A percentile compares a stretch with the other conserved stretches of the same genome.
These are phyloP conservation scores for Quercus phellos DNA, from an alignment of 331 rosid species.

Conservation along the genomic window DNA sequence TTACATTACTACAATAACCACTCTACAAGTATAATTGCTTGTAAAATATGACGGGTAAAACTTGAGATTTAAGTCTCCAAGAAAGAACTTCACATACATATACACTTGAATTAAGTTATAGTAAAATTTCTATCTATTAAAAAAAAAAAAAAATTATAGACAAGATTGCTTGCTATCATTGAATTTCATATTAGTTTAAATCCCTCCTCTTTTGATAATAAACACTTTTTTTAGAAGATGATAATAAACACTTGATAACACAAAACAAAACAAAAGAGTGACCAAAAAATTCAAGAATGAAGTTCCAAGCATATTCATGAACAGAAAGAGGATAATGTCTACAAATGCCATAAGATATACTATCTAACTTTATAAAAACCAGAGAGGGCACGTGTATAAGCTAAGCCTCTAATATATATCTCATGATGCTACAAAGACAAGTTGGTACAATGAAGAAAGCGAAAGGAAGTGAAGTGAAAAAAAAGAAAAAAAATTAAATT, in stretches of 20 bases:
- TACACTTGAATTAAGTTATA: fast-evolving
- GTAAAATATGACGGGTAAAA: fast-evolving
- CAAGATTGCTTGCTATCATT: neutral
- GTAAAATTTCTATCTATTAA: too few relatives aligned
- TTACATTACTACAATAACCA: too few relatives aligned
- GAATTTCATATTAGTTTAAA: neutral
- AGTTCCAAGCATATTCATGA: neutral
- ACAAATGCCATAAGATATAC: neutral
- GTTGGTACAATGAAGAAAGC: neutral
- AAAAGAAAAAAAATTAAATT: neutral
- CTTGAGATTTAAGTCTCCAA: fast-evolving
- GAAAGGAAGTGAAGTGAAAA: too few relatives aligned
- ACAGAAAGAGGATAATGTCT: neutral
- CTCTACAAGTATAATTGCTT: too few relatives aligned
- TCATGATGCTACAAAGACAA: constrained; percentile 25
- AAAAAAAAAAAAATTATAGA: neutral
- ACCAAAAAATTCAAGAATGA: neutral
- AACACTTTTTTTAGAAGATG: neutral
- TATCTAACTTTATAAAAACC: neutral
- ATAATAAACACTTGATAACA: neutral
- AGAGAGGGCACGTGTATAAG: constrained; percentile 11
- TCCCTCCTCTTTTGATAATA: neutral
- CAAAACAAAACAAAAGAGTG: neutral
- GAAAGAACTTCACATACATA: fast-evolving
- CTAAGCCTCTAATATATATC: constrained; percentile 26